Percentiles rank a stretch among this genome's conserved stretches.
These are phyloP conservation scores for Ichthyophonus hoferi DNA, from an alignment of 208 protist genomes.

Conservation along the genomic window DNA sequence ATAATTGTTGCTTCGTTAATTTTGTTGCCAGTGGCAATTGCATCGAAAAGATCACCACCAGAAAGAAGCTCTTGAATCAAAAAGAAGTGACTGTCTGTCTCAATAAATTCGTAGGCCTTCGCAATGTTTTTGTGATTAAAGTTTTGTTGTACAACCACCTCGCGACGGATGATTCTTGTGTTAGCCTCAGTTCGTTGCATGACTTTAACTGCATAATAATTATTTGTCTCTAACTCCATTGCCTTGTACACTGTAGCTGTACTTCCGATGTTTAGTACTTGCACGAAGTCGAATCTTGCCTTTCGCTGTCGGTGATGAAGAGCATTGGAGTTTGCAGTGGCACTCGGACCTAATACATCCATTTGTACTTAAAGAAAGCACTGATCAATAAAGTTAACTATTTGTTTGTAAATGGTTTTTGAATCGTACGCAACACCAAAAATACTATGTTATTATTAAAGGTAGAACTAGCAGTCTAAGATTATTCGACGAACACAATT, in stretches of 20 bases:
- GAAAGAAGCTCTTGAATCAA: conserved; percentile 63
- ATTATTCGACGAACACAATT: too few relatives aligned
- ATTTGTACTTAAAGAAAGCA: too few relatives aligned
- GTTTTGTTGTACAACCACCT: not conserved
- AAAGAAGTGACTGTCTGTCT: conserved; percentile 29
- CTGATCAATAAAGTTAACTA: too few relatives aligned
- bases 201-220: not conserved
- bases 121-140: conserved; percentile 66
- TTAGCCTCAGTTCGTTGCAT: not conserved
- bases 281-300: not conserved
- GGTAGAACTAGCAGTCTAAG: too few relatives aligned
- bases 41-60: conserved; percentile 73
- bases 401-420: too few relatives aligned
- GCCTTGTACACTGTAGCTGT: conserved; percentile 6
- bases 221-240: not conserved
- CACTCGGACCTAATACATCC: too few relatives aligned
- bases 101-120: conserved; percentile 67
- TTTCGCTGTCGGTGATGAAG: too few relatives aligned
- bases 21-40: not conserved
- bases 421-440: too few relatives aligned
- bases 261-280: not conserved
- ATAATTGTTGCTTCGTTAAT: not conserved
- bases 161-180: not conserved
- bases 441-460: too few relatives aligned
- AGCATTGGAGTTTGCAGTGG: too few relatives aligned